Evolutionary conservation across 2,329 filamentous ascomycete genomes (phyloP), one percentile per base, ranked within the genome.

Genomic region (Fusarium compactum): DNA sequence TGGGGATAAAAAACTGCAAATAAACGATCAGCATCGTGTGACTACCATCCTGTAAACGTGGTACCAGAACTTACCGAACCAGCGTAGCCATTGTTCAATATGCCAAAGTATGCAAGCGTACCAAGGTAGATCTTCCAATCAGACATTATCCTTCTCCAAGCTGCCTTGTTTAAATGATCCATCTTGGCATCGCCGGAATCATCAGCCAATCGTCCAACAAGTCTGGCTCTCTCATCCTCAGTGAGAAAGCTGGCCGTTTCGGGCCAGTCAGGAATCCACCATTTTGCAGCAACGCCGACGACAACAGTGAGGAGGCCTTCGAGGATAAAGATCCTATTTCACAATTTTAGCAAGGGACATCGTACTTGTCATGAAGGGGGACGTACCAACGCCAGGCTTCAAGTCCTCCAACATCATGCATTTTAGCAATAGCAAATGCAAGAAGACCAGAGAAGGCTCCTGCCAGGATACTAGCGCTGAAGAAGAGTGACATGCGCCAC

Each of bases 181-280:
- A 69, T 69, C 29, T n/a, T 62, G 0, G 64, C 65, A 4, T 53
- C 65, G 0, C 53, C 48, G 0, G 51, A 40, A 1, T 62, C 58
- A 5, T 45, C 50, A 6, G 50, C 90, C 14, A 97, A 82, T 0
- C 94, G 87, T 12, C 87, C 86, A 4, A 94, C 81, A 0, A 96
- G 91, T 48, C 93, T 89, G 0, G 85, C 86, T 7, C 91, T 87
- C 73, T 97, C 93, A 30, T 89, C 86, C 6, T 89, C 86, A 0
- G 87, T 89, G n/a, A 97, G 84, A 76, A 97, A 97, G 0, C 72
- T 86, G 0, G 93, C 92, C 22, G 92, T 89, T 70, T 94, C 92
- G 0, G 94, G 94, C 73, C 94, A 97, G 76, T 97, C 93, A 69
- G 92, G 86, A 1, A 97, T 87, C 69, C 90, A 83, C 83, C 89